phyloP scores from a whole-genome alignment of 345 rosid species.

The Hypericum androsaemum region DNA sequence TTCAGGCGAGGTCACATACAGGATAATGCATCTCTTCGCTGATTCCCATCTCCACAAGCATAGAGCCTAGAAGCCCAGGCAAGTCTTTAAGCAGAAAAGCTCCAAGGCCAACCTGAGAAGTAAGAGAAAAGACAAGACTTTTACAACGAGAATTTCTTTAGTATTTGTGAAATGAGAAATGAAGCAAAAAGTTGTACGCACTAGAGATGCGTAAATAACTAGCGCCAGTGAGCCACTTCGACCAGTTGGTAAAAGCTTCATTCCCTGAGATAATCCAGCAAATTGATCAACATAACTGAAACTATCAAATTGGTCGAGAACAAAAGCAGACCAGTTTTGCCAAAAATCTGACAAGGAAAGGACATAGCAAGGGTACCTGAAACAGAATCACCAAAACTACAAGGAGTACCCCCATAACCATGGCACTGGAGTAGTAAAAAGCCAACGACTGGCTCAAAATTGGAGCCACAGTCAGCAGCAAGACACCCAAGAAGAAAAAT shows the following conservation, averaged over 20 bases:
- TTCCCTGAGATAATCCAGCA: conserved; percentile 47
- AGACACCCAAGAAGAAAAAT: conserved; percentile 50
- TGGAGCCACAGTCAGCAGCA: conserved; percentile 54
- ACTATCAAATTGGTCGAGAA: background rate
- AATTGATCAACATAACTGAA: conserved; percentile 2
- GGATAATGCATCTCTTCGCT: conserved; percentile 94
- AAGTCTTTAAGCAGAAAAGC: conserved; percentile 70
- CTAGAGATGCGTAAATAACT: conserved; percentile 67
- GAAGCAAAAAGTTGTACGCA: conserved; percentile 25
- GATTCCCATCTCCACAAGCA: conserved; percentile 72
- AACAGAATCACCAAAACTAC: conserved; percentile 73
- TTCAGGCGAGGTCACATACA: conserved; percentile 52
- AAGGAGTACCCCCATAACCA: conserved; percentile 84
- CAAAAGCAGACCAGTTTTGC: background rate
- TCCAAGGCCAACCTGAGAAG: conserved; percentile 76
- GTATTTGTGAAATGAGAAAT: background rate
- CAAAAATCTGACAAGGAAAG: background rate
- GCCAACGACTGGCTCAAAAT: conserved; percentile 62
- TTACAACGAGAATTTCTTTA: background rate
- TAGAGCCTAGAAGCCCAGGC: conserved; percentile 47
- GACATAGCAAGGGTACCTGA: conserved; percentile 40
- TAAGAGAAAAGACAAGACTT: conserved; percentile 1
- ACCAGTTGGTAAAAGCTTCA: conserved; percentile 90
- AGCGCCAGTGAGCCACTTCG: conserved; percentile 71
- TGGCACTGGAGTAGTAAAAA: conserved; percentile 86